Evolutionary conservation across 75 land plant genomes (phyloP).

Genomic region (Larix kaempferi): DNA sequence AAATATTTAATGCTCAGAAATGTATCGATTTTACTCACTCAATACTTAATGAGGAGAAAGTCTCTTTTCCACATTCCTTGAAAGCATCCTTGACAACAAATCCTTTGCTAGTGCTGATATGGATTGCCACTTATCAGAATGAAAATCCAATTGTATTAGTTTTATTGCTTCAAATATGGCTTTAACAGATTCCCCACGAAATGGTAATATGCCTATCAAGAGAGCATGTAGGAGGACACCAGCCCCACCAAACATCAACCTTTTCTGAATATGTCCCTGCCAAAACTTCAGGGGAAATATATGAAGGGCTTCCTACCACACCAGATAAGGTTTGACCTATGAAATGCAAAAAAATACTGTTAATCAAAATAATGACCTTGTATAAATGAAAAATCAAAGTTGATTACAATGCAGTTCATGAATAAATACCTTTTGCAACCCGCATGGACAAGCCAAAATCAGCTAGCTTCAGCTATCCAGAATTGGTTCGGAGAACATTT

Average conservation of each 20-base stretch:
- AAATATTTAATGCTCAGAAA: no score
- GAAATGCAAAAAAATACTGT: no score
- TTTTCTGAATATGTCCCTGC: constrained; percentile 58
- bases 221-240: constrained; percentile 49
- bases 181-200: constrained; percentile 53
- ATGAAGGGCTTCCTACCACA: constrained; percentile 74
- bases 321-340: constrained; percentile 64
- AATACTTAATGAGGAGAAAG: no score
- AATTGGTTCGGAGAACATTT: constrained; percentile 57
- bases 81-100: constrained; percentile 49
- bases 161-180: constrained; percentile 71
- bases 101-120: constrained; percentile 54
- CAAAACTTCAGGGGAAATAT: constrained; percentile 82
- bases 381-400: no score
- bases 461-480: constrained; percentile 64
- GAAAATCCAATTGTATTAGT: constrained; percentile 46
- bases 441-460: constrained; percentile 81
- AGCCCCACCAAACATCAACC: constrained; percentile 39
- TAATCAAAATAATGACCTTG: no score
- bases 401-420: no score
- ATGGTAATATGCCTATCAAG: constrained; percentile 52
- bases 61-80: constrained; percentile 26
- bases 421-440: constrained; percentile 46
- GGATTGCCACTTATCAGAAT: constrained; percentile 44
- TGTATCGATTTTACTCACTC: no score